Conservation (phyloP, 2,329 filamentous ascomycete genomes). For the Fonsecaea multimorphosa region DNA sequence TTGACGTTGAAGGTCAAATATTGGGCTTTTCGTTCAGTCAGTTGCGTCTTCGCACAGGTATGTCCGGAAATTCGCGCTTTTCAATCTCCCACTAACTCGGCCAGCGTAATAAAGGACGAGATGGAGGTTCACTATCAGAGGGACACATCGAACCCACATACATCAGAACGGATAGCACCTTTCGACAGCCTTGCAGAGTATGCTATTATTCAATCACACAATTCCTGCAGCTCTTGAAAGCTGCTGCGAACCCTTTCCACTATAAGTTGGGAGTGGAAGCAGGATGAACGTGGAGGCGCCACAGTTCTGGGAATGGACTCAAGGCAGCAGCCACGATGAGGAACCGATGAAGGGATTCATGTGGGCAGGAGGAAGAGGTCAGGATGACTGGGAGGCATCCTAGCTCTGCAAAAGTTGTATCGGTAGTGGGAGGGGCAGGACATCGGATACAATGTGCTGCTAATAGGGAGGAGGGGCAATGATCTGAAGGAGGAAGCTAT, state of each 20-base stretch:
- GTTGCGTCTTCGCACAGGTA: background rate
- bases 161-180: background rate
- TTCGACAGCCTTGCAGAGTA: background rate
- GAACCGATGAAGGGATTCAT: background rate
- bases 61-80: background rate
- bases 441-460: background rate
- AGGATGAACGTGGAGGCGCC: background rate
- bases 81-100: background rate
- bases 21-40: background rate
- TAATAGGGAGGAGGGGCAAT: background rate
- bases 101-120: background rate
- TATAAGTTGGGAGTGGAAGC: background rate
- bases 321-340: background rate
- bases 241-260: background rate
- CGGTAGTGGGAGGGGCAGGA: background rate
- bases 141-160: background rate
- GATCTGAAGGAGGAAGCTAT: background rate
- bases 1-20: background rate
- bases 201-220: background rate
- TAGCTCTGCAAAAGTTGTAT: background rate
- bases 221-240: background rate
- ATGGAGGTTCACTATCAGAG: background rate
- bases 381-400: background rate
- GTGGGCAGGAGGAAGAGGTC: background rate
- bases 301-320: background rate